Base-by-base conservation (phyloP, 1,284 basidiomycete genomes). In the Cutaneotrichosporon mucoides region DNA sequence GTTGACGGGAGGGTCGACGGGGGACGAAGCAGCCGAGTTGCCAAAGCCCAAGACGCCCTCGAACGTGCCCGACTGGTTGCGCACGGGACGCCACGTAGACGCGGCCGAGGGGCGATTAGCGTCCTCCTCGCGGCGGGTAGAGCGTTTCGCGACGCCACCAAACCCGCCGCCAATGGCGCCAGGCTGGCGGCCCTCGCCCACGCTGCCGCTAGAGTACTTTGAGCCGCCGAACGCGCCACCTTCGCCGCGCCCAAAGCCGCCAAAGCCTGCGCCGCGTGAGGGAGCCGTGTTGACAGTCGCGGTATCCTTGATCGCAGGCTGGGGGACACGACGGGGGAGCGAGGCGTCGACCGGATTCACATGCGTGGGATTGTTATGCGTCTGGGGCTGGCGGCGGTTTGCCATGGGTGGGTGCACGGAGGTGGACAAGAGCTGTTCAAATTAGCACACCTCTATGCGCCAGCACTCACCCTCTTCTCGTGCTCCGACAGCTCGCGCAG, bases 381-480 rank as follows among this genome's bases (percentile, higher is more conserved):
- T 41, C 47, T 50, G 49, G 37, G 24, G 60, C 36, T 55, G 60
- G 55, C 69, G 68, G 45, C 71, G 68, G 44, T 61, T 61, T 9
- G 70, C 69, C 54, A 62, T 60, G 38, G 72, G 66, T 33, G 72
- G 73, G 55, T 75, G 72, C 12, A 74, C 63, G 5, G 69, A 68
- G 42, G 70, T 66, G 6, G 68, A 57, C 33, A 76, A 66, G 37
- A 76, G 65, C 73, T 76, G 47, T n/a, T 11, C 10, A 48, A 36
- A 33, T 37, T n/a, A 53, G 51, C 51, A 24, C 11, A 10, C 50
- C 33, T 38, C 40, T 13, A n/a, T 24, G 24, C 15, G 38, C 13
- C 16, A 16, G 13, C 10, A 73, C 83, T 67, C 68, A 92, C 91
- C 87, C 91, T 93, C 81, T 88, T 91, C 81, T 94, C 91, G n/a